Percentiles rank a stretch among this genome's conserved stretches.
Conservation (phyloP, 495 filamentous ascomycete genomes). For the Aspergillus baeticus region DNA sequence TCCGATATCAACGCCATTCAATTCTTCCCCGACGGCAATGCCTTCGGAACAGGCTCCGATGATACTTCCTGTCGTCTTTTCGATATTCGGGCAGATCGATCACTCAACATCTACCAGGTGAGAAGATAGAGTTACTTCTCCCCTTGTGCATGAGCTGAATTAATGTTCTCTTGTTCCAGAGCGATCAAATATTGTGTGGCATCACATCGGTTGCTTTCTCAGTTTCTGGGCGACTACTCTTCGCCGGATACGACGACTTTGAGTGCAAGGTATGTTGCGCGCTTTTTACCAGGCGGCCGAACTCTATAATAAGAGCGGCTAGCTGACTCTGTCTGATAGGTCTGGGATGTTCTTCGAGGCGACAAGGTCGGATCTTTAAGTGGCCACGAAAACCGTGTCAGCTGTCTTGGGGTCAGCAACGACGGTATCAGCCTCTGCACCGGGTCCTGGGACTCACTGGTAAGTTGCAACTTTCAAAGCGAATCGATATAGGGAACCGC, state of each 20-base stretch:
- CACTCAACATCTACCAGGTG: slow-evolving; percentile 96
- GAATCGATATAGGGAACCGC: background rate
- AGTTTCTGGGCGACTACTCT: slow-evolving; percentile 91
- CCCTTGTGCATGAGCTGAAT: background rate
- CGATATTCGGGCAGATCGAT: slow-evolving; percentile 94
- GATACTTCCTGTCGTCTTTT: slow-evolving; percentile 97
- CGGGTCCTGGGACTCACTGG: slow-evolving; percentile 98
- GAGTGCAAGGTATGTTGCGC: slow-evolving; percentile 86
- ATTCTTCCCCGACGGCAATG: slow-evolving; percentile 98
- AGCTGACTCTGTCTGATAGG: slow-evolving; percentile 49
- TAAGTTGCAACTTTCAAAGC: slow-evolving; percentile 50
- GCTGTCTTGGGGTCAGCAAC: slow-evolving; percentile 97
- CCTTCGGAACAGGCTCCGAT: slow-evolving; percentile 96
- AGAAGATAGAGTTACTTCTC: slow-evolving; percentile 24
- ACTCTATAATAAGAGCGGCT: background rate
- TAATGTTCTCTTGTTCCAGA: slow-evolving; percentile 52
- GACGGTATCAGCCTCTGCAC: slow-evolving; percentile 99
- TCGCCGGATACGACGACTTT: slow-evolving; percentile 98
- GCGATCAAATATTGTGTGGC: slow-evolving; percentile 93
- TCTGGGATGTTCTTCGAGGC: slow-evolving; percentile 95
- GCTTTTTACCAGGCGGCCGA: too few relatives aligned
- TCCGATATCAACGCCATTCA: slow-evolving; percentile 99
- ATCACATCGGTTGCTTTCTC: slow-evolving; percentile 99
- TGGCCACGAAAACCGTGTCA: slow-evolving; percentile 98
- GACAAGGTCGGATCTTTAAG: slow-evolving; percentile 95